Base-by-base conservation (phyloP, 306 rosid genomes). In the Crataegus laevigata region DNA sequence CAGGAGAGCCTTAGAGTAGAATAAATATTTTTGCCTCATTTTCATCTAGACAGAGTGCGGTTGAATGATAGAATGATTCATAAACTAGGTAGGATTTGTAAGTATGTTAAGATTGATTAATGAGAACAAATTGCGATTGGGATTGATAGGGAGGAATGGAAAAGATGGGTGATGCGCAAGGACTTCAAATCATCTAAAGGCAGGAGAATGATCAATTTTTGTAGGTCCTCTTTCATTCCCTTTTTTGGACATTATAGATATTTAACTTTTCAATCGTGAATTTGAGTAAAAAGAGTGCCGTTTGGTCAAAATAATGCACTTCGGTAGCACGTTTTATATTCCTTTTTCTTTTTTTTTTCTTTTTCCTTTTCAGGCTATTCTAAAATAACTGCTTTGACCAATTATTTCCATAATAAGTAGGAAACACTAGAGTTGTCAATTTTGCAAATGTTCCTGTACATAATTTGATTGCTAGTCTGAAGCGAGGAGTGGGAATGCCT, bases 121-220 rank as follows among this genome's bases (percentile, higher is more conserved):
- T 84, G 69, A 87, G 85, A 83, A 87, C 82, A 77, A 84, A 82
- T 84, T 89, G 88, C 86, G 91, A 83, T 87, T 88, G 78, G 77
- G 90, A 88, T 87, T 91, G 88, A 87, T 91, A 89, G 98, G 97
- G 84, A 73, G 76, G 89, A 88, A 81, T 82, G 96, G 93, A 89
- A 90, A 90, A 84, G 96, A 89, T 78, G 96, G 97, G 93, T 92
- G 91, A 89, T 79, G 90, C 85, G 63, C 91, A 75, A 69, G 81
- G 89, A 69, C 87, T 55, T 80, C 66, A 71, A 45, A 77, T 85
- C 84, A 84, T 87, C 84, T 84, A 74, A 77, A 77, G 87, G 93
- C 93, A 40, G 82, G 86, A 84, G 88, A 80, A 77, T 90, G 82
- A 70, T 86, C 84, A 85, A 82, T 75, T 84, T 80, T 79, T 57